These are phyloP conservation scores for Fusarium solani-melongenae DNA, from an alignment of 2,329 filamentous ascomycete species.

Conservation along the genomic window DNA sequence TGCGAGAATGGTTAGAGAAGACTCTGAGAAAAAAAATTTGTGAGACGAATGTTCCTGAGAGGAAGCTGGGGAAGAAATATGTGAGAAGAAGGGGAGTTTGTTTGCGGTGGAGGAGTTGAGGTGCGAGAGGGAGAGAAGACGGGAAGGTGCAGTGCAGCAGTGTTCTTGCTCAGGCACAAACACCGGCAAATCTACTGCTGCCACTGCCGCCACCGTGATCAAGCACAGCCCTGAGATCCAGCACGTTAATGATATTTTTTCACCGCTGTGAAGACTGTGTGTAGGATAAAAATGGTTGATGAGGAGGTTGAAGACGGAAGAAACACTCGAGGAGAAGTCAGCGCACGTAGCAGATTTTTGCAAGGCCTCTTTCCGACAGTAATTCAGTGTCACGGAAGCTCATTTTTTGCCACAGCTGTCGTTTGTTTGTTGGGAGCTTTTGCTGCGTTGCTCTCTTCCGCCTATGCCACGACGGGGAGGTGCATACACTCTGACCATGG, in stretches of 20 bases:
- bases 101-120: neutral
- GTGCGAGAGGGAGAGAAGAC: neutral
- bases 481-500: neutral
- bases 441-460: constrained; percentile 1
- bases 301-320: constrained; percentile 2
- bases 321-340: neutral
- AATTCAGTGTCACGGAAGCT: constrained; percentile 16
- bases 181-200: neutral
- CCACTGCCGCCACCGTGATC: neutral
- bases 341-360: neutral
- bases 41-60: neutral
- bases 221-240: neutral
- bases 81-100: neutral
- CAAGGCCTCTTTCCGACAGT: neutral
- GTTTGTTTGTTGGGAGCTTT: neutral
- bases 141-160: neutral
- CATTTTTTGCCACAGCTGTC: neutral
- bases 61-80: neutral
- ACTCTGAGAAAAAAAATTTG: neutral
- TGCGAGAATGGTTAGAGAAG: neutral
- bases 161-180: neutral
- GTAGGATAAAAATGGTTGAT: neutral
- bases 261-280: neutral
- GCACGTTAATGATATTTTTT: neutral
- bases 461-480: neutral